Base-by-base conservation (phyloP, 2,329 filamentous ascomycete genomes). In the Arthrobotrys pseudoclavata region DNA sequence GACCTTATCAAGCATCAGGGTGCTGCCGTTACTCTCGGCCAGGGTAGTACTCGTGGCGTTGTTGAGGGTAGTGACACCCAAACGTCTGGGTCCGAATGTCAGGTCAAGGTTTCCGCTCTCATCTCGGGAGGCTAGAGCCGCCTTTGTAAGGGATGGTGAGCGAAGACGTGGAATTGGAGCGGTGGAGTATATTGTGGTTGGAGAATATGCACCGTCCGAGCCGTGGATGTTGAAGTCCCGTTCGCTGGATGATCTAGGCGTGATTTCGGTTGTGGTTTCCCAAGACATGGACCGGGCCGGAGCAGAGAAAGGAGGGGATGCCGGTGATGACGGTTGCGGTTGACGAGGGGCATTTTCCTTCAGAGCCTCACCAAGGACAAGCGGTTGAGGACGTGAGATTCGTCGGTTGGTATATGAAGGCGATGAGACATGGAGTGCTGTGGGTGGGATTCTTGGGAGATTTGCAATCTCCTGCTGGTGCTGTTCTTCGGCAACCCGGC, bases 121-220 rank as follows among this genome's bases (percentile, higher is more conserved):
- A 22, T 77, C 74, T 24, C 62, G 47, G 2, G 61, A 34, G 0
- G 74, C 74, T 2, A 77, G 42, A n/a, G 74, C 74, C 13, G 74
- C 47, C 29, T 77, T 77, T 55, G 67, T 77, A 13, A 77, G 34
- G 9, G 74, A 68, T 26, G 74, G 74, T 4, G 74, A 71, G 5
- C 67, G 52, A 18, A 77, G 62, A 6, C 67, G 67, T 13, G 74
- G 74, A 20, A 76, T 26, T 13, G 66, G 50, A 15, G 64, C 29
- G 18, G 74, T 77, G 6, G 74, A 77, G 31, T 77, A 70, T 31
- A 77, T 77, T 9, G 74, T 77, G 4, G 74, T 77, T 7, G 74
- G 74, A 20, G 74, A 77, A n/a, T 67, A 71, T 4, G 74, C 67
- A 34, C 74, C 74, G 26, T 77, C 74, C 1, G 74, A 71, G n/a